Evolutionary conservation across 225 moss, liverwort and hornwort species (phyloP).

Genomic region (Anthoceros angustus): DNA sequence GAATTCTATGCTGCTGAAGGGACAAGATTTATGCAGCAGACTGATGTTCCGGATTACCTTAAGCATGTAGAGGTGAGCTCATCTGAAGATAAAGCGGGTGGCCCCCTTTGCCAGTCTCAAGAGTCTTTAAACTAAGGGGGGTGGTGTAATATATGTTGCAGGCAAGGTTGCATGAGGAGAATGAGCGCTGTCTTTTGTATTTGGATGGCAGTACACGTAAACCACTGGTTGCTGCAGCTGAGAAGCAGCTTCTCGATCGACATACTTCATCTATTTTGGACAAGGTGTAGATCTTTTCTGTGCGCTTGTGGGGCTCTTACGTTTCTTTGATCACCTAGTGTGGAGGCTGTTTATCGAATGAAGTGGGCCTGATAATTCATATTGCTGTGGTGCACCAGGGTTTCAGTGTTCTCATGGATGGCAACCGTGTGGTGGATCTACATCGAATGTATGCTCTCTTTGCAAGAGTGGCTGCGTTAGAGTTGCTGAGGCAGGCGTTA

Average conservation of each 20-base stretch:
- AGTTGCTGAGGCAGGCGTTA: slow-evolving; percentile 55
- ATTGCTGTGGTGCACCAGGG: slow-evolving; percentile 33
- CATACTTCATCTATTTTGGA: slow-evolving; percentile 79
- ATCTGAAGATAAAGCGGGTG: background rate
- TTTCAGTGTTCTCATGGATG: slow-evolving; percentile 92
- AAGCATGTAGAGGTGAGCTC: slow-evolving; percentile 95
- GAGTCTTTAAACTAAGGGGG: background rate
- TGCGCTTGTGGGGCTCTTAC: background rate
- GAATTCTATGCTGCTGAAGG: slow-evolving; percentile 97
- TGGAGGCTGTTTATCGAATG: background rate
- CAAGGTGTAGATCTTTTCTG: slow-evolving; percentile 28
- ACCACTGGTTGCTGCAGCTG: slow-evolving; percentile 69
- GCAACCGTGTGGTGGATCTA: slow-evolving; percentile 70
- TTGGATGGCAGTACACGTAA: slow-evolving; percentile 89
- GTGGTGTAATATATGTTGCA: slow-evolving; percentile 12
- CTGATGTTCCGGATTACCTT: slow-evolving; percentile 94
- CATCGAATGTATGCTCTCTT: slow-evolving; percentile 87
- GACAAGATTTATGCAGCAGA: slow-evolving; percentile 92
- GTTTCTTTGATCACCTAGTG: too few relatives aligned
- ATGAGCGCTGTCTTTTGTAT: slow-evolving; percentile 85
- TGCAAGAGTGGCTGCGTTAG: slow-evolving; percentile 69
- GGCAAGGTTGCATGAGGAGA: slow-evolving; percentile 81
- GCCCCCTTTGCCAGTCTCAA: too few relatives aligned
- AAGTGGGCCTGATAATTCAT: background rate
- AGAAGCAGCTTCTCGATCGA: slow-evolving; percentile 90